These are phyloP conservation scores for Yamadazyma jaroonii DNA, from an alignment of 1,139 yeast genomes.

Conservation along the genomic window DNA sequence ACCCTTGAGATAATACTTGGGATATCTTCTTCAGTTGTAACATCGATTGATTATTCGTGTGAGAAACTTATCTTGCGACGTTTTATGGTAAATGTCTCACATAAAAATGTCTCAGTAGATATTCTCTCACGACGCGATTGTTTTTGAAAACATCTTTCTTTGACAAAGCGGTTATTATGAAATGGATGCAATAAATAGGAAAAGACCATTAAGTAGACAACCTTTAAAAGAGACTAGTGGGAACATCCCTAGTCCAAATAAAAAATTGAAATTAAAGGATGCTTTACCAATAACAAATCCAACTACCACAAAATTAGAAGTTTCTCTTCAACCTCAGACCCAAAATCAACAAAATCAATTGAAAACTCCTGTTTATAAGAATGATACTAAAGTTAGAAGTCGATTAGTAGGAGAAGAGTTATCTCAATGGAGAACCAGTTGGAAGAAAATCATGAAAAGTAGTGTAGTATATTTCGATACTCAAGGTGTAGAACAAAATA, in stretches of 20 bases:
- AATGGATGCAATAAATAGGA: slow-evolving; percentile 11
- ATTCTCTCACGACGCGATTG: slow-evolving; percentile 3
- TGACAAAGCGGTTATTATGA: slow-evolving; percentile 5
- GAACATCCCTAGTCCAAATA: slow-evolving; percentile 41
- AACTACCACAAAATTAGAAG: not conserved
- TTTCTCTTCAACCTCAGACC: not conserved
- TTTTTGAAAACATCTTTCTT: slow-evolving; percentile 1
- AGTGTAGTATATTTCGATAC: slow-evolving; percentile 80
- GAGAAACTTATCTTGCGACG: not conserved
- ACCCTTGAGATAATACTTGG: slow-evolving; percentile 39
- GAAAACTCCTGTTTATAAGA: not conserved
- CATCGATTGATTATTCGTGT: slow-evolving; percentile 29
- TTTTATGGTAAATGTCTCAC: not conserved
- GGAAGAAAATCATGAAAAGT: slow-evolving; percentile 75
- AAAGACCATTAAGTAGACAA: slow-evolving; percentile 20
- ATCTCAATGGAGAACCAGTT: slow-evolving; percentile 73
- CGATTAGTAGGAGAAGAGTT: slow-evolving; percentile 51
- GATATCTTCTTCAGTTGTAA: slow-evolving; percentile 47
- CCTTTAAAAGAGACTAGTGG: slow-evolving; percentile 45
- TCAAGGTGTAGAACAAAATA: slow-evolving; percentile 51
- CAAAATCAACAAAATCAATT: not conserved
- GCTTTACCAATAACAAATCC: not conserved
- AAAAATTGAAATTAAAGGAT: slow-evolving; percentile 16
- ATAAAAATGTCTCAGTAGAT: too few species aligned
- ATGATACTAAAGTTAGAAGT: not conserved